phyloP scores from a whole-genome alignment of 805 yeast genomes.

The Saccharomycopsis fibuligera region DNA sequence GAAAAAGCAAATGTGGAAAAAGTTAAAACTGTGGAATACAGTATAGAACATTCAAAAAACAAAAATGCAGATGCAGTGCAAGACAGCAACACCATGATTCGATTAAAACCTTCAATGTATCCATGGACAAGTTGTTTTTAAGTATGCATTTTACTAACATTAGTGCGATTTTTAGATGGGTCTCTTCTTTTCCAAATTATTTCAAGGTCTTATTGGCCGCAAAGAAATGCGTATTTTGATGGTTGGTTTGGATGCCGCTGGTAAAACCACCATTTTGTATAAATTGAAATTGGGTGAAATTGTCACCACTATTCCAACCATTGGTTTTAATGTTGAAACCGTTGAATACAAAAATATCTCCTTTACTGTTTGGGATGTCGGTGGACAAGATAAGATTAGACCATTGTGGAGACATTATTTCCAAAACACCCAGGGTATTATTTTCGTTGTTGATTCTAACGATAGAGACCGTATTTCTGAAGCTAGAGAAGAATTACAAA shows the following conservation, averaged over 20 bases:
- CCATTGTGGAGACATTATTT: slow-evolving; percentile 98
- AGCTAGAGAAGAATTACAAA: slow-evolving; percentile 97
- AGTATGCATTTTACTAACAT: too few relatives aligned
- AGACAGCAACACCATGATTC: neutral
- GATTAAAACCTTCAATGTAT: too few relatives aligned
- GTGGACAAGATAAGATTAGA: slow-evolving; percentile 99
- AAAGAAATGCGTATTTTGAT: slow-evolving; percentile 96
- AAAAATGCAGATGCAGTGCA: neutral
- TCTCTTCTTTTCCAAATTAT: slow-evolving; percentile 87
- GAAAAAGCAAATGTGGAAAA: too few relatives aligned
- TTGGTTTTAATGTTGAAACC: slow-evolving; percentile 96
- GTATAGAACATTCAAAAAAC: too few relatives aligned
- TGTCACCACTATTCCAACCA: slow-evolving; percentile 93
- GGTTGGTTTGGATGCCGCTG: slow-evolving; percentile 98
- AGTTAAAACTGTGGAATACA: too few relatives aligned
- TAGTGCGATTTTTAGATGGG: slow-evolving; percentile 79
- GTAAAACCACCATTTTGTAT: slow-evolving; percentile 94
- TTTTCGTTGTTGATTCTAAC: slow-evolving; percentile 95
- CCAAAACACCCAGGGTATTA: slow-evolving; percentile 98
- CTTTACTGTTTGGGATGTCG: slow-evolving; percentile 98
- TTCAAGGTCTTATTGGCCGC: slow-evolving; percentile 93
- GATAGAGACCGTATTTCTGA: slow-evolving; percentile 97
- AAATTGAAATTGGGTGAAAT: slow-evolving; percentile 94
- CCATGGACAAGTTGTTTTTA: too few relatives aligned
- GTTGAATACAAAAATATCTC: slow-evolving; percentile 96